Percentiles rank a stretch among this genome's conserved stretches.
These are phyloP conservation scores for Cokeromyces recurvatus DNA, from an alignment of 371 early-diverging fungal species.

Conservation along the genomic window DNA sequence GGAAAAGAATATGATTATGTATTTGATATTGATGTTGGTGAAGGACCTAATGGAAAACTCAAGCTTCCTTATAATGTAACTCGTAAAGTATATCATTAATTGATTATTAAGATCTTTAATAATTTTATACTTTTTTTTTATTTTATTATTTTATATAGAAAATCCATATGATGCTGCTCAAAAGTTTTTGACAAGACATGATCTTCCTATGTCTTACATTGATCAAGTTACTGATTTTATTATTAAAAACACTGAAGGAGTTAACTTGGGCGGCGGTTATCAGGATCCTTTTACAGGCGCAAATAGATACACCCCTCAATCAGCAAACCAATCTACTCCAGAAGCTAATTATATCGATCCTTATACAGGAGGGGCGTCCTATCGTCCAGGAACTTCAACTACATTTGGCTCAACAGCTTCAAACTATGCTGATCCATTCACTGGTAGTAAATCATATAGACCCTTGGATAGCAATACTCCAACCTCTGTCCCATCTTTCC, in stretches of 20 bases:
- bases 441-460: slow-evolving; percentile 20
- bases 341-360: slow-evolving; percentile 30
- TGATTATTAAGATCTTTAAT: too few species aligned
- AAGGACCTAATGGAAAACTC: slow-evolving; percentile 69
- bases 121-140: too few species aligned
- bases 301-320: slow-evolving; percentile 42
- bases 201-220: slow-evolving; percentile 75
- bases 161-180: slow-evolving; percentile 95
- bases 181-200: slow-evolving; percentile 76
- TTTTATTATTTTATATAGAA: slow-evolving; percentile 40
- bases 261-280: slow-evolving; percentile 44
- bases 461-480: slow-evolving; percentile 5
- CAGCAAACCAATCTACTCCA: slow-evolving; percentile 3
- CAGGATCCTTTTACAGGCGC: slow-evolving; percentile 72
- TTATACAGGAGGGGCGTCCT: slow-evolving; percentile 43
- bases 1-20: slow-evolving; percentile 97
- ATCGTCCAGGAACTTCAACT: slow-evolving; percentile 10
- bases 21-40: slow-evolving; percentile 92
- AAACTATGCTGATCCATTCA: slow-evolving; percentile 28
- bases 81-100: slow-evolving; percentile 31
- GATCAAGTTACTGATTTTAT: slow-evolving; percentile 96
- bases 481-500: slow-evolving; percentile 4
- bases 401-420: background rate
- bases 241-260: slow-evolving; percentile 73
- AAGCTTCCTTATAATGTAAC: slow-evolving; percentile 92